These are phyloP conservation scores for Colletotrichum gigasporum DNA, from an alignment of 2,329 filamentous ascomycete species.

Conservation along the genomic window DNA sequence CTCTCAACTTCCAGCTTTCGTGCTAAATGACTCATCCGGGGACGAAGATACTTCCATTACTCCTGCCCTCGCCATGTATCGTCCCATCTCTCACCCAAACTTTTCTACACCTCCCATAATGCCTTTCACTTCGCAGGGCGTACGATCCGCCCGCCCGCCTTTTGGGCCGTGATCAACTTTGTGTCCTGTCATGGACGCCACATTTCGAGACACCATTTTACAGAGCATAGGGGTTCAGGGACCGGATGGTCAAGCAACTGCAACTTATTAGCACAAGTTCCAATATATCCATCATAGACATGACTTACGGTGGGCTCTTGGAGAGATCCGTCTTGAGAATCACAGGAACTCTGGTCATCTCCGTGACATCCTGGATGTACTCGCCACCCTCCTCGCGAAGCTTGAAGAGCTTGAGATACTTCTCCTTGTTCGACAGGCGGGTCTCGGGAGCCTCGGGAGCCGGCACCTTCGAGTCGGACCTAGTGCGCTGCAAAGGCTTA, in stretches of 20 bases:
- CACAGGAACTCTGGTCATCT: conserved; percentile 97
- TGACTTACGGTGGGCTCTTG: conserved; percentile 98
- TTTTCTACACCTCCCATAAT: conserved; percentile 25
- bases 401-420: conserved; percentile 90
- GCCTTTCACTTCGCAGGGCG: background rate
- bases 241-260: conserved; percentile 85
- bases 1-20: conserved; percentile 7
- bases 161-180: background rate
- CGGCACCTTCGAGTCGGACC: conserved; percentile 92
- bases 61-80: conserved; percentile 8
- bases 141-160: background rate
- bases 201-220: conserved; percentile 40
- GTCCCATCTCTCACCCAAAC: conserved; percentile 23
- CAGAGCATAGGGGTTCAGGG: conserved; percentile 80
- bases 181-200: background rate
- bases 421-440: conserved; percentile 92
- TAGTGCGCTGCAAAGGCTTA: conserved; percentile 82
- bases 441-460: conserved; percentile 78
- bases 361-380: conserved; percentile 97
- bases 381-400: conserved; percentile 92
- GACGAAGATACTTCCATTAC: conserved; percentile 29
- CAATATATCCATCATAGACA: background rate
- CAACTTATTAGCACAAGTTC: conserved; percentile 46
- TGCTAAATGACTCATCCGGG: conserved; percentile 31
- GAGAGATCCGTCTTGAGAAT: conserved; percentile 97